These are phyloP conservation scores for Blumeria hordei DNA, from an alignment of 2,329 filamentous ascomycete genomes.

Conservation along the genomic window DNA sequence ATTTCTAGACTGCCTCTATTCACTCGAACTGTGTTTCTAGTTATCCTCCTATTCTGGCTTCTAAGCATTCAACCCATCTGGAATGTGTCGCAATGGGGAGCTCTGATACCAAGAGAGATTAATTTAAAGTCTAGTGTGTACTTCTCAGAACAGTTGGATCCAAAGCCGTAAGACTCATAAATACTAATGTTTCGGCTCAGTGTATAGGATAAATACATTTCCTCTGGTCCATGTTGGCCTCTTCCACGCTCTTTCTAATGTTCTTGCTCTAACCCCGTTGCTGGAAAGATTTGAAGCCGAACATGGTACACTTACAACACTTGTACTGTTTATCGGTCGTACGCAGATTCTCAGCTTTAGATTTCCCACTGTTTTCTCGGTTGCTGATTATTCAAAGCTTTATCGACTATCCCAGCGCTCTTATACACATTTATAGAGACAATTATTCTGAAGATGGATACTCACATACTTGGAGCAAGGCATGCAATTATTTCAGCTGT, in stretches of 20 bases:
- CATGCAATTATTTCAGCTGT: constrained; percentile 16
- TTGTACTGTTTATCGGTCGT: constrained; percentile 80
- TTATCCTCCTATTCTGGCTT: constrained; percentile 46
- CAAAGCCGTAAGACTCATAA: not conserved
- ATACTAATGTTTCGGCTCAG: constrained; percentile 21
- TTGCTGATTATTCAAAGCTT: constrained; percentile 22
- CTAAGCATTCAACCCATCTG: constrained; percentile 43
- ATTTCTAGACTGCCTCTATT: constrained; percentile 68
- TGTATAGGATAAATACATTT: constrained; percentile 83
- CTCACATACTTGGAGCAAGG: constrained; percentile 61
- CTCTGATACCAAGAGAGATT: constrained; percentile 55
- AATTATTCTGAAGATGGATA: constrained; percentile 45
- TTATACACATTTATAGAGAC: constrained; percentile 62
- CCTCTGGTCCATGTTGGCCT: constrained; percentile 65
- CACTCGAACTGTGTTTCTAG: constrained; percentile 43
- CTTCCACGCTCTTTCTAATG: constrained; percentile 59
- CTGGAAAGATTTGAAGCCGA: constrained; percentile 85
- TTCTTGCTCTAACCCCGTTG: constrained; percentile 60
- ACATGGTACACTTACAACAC: constrained; percentile 69
- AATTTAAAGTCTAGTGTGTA: constrained; percentile 43
- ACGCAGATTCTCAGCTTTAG: constrained; percentile 19
- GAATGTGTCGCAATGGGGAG: constrained; percentile 53
- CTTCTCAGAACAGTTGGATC: not conserved
- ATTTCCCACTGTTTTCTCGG: too few relatives aligned
- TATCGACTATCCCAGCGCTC: constrained; percentile 60